Percentiles rank a stretch among this genome's conserved stretches.
These are phyloP conservation scores for Myochromella boudieri DNA, from an alignment of 768 basidiomycete genomes.

Conservation along the genomic window DNA sequence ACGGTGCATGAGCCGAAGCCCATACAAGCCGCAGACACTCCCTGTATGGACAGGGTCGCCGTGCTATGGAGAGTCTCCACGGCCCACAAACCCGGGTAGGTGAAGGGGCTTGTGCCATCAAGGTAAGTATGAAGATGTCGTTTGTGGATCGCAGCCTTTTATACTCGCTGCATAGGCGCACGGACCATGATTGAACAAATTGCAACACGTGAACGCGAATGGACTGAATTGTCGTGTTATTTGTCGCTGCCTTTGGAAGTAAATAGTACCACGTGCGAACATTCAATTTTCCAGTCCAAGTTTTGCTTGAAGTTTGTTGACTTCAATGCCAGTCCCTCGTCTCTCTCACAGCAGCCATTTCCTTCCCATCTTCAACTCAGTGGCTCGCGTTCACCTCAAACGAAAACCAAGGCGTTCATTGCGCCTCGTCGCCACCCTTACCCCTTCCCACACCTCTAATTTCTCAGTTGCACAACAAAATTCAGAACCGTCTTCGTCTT, in stretches of 20 bases:
- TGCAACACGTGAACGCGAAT: too few relatives aligned
- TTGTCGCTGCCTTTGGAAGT: slow-evolving; percentile 15
- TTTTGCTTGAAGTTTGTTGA: too few relatives aligned
- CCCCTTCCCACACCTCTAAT: slow-evolving; percentile 11
- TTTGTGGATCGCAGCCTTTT: neutral
- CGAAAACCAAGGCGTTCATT: neutral
- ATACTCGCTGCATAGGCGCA: slow-evolving; percentile 6
- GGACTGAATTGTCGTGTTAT: slow-evolving; percentile 14
- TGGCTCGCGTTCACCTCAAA: slow-evolving; percentile 12
- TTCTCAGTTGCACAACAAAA: slow-evolving; percentile 1
- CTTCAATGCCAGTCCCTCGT: slow-evolving; percentile 25
- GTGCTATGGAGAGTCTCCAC: slow-evolving; percentile 64
- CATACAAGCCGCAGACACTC: slow-evolving; percentile 53
- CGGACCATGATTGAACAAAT: too few relatives aligned
- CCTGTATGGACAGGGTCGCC: slow-evolving; percentile 71
- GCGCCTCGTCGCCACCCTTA: slow-evolving; percentile 15
- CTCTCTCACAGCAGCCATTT: slow-evolving; percentile 18
- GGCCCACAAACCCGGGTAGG: slow-evolving; percentile 55
- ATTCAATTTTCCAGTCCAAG: too few relatives aligned
- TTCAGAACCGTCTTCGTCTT: slow-evolving; percentile 1
- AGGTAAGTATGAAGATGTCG: slow-evolving; percentile 57
- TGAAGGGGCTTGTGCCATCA: slow-evolving; percentile 64
- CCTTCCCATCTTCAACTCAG: slow-evolving; percentile 17
- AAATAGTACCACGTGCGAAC: slow-evolving; percentile 9
- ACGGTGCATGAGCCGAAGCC: slow-evolving; percentile 65